Evolutionary conservation across 2,329 filamentous ascomycete genomes (phyloP).

Genomic region (Drechslerella dactyloides): DNA sequence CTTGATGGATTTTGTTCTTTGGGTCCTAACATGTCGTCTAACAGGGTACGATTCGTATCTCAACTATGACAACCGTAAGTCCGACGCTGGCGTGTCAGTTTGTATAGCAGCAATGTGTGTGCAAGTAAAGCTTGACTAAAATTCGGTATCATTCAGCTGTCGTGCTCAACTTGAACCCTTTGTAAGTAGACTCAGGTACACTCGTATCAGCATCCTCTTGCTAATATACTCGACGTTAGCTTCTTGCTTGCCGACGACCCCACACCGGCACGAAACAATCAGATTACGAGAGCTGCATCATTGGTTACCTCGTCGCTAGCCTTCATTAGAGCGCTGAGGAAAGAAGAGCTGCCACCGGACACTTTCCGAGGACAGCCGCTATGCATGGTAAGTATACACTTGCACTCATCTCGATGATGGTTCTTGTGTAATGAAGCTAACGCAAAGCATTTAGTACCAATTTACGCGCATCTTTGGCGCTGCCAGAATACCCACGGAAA

Average conservation of each 20-base stretch:
- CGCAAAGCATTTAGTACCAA: slow-evolving; percentile 67
- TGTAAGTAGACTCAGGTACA: slow-evolving; percentile 58
- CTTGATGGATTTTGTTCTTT: too few relatives aligned
- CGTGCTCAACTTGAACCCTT: slow-evolving; percentile 95
- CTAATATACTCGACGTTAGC: slow-evolving; percentile 52
- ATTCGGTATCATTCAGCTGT: slow-evolving; percentile 65
- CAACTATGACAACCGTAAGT: slow-evolving; percentile 85
- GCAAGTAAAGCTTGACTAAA: slow-evolving; percentile 8
- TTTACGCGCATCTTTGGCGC: slow-evolving; percentile 95
- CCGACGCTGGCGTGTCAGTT: not conserved
- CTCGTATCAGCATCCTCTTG: not conserved
- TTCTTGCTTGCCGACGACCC: slow-evolving; percentile 97
- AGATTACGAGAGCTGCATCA: slow-evolving; percentile 91
- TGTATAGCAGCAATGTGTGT: not conserved
- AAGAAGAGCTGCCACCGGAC: slow-evolving; percentile 90
- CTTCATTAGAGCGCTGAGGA: slow-evolving; percentile 89
- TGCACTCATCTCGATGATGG: too few relatives aligned
- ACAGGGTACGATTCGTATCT: slow-evolving; percentile 98
- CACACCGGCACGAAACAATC: slow-evolving; percentile 92
- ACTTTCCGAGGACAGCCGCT: slow-evolving; percentile 81
- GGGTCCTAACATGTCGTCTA: slow-evolving; percentile 53
- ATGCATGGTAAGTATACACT: slow-evolving; percentile 69
- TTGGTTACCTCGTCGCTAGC: slow-evolving; percentile 86
- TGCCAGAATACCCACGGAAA: slow-evolving; percentile 88
- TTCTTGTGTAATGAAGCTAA: slow-evolving; percentile 9